Conservation (phyloP, 2,329 filamentous ascomycete species). For the Tolypocladium capitatum region DNA sequence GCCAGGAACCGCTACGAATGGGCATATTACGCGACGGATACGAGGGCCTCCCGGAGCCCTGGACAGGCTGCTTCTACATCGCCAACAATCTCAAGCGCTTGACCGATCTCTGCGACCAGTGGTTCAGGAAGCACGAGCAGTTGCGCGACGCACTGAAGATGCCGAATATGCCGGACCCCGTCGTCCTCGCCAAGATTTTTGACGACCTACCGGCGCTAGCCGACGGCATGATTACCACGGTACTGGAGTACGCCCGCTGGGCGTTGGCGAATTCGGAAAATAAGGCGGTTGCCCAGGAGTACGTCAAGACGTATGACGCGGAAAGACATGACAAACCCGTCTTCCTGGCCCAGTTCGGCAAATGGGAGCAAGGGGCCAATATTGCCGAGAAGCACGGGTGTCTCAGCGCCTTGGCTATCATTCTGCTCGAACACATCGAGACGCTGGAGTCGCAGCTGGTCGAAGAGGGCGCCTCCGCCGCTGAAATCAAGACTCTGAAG, state of each 20-base stretch:
- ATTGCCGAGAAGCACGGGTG: constrained; percentile 46
- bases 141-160: constrained; percentile 17
- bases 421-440: constrained; percentile 41
- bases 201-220: constrained; percentile 36
- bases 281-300: constrained; percentile 30
- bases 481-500: constrained; percentile 17
- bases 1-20: constrained; percentile 49
- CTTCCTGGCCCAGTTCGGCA: constrained; percentile 37
- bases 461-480: constrained; percentile 13
- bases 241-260: constrained; percentile 41
- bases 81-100: constrained; percentile 50
- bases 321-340: constrained; percentile 40
- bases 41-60: constrained; percentile 61
- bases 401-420: constrained; percentile 40
- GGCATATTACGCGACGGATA: constrained; percentile 53
- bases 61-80: constrained; percentile 61
- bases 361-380: constrained; percentile 43
- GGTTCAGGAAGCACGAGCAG: constrained; percentile 35
- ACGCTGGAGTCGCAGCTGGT: constrained; percentile 16
- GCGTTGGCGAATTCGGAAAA: constrained; percentile 30
- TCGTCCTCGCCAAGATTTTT: constrained; percentile 31
- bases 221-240: constrained; percentile 39
- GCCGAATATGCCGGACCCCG: constrained; percentile 21
- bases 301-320: constrained; percentile 32
- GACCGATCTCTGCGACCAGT: constrained; percentile 42